A percentile compares a stretch with the other conserved stretches of the same genome.
These are phyloP conservation scores for Solanum rostratum DNA, from an alignment of 257 asterid species.

Conservation along the genomic window DNA sequence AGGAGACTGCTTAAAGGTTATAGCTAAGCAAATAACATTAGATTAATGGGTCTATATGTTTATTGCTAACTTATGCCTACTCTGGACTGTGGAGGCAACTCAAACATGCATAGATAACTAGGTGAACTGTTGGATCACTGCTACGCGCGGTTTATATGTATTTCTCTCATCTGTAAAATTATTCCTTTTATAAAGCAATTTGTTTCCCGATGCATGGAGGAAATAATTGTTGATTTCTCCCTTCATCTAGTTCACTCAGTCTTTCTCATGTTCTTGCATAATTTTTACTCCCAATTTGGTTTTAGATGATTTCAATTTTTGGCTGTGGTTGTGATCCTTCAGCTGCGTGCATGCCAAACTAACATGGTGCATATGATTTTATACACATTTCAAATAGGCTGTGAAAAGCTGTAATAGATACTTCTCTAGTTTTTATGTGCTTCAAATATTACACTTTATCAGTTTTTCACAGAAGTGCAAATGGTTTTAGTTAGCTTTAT, in stretches of 20 bases:
- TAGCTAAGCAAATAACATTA: background rate
- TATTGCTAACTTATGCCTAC: background rate
- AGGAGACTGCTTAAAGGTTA: background rate
- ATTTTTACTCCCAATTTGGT: background rate
- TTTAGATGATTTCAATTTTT: background rate
- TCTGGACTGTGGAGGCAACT: background rate
- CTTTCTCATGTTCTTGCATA: background rate
- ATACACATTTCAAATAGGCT: background rate
- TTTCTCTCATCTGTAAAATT: background rate
- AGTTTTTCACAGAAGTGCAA: background rate
- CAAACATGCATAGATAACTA: background rate
- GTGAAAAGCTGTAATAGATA: background rate
- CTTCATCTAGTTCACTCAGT: background rate
- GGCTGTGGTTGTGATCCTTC: background rate
- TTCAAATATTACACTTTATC: background rate
- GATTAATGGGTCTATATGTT: background rate
- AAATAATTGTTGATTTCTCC: background rate
- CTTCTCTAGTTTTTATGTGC: background rate
- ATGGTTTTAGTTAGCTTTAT: background rate
- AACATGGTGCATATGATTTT: background rate
- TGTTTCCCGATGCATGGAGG: background rate
- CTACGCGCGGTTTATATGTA: background rate
- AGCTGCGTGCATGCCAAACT: background rate
- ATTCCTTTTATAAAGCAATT: background rate
- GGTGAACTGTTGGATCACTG: background rate